Evolutionary conservation across 495 filamentous ascomycete species (phyloP).

Genomic region (Aspergillus wentii): DNA sequence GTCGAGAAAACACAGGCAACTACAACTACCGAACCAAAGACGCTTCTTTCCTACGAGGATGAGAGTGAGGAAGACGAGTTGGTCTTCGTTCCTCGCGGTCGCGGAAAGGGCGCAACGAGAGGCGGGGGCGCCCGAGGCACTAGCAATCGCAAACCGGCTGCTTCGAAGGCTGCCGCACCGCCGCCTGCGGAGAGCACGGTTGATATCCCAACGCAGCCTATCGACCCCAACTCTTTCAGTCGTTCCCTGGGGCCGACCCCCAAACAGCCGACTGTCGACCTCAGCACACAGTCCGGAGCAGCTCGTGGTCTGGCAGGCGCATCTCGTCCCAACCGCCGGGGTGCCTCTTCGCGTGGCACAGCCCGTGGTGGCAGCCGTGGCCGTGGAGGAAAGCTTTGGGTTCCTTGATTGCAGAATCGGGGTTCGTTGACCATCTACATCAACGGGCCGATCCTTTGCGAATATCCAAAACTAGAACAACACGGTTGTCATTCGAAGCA

Average conservation of each 20-base stretch:
- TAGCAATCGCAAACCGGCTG: constrained; percentile 19
- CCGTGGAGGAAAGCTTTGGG: constrained; percentile 51
- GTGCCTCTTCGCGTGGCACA: constrained; percentile 21
- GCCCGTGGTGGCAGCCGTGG: constrained; percentile 36
- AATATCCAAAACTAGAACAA: constrained; percentile 13
- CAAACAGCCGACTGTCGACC: constrained; percentile 28
- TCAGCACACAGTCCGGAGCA: constrained; percentile 32
- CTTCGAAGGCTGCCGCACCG: constrained; percentile 20
- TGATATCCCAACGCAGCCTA: constrained; percentile 46
- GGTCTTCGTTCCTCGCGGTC: constrained; percentile 48
- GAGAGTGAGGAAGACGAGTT: constrained; percentile 57
- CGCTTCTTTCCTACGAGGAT: constrained; percentile 40
- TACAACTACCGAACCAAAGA: constrained; percentile 30
- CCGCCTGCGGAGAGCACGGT: constrained; percentile 23
- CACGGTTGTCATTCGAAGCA: constrained; percentile 17
- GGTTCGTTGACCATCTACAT: constrained; percentile 19
- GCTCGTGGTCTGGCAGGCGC: constrained; percentile 33
- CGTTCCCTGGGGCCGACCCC: constrained; percentile 29
- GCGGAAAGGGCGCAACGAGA: constrained; percentile 34
- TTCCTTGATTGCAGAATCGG: constrained; percentile 36
- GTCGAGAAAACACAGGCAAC: constrained; percentile 37
- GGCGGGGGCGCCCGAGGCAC: constrained; percentile 32
- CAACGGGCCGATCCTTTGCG: constrained; percentile 18
- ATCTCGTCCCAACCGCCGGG: constrained; percentile 33
- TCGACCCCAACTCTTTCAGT: constrained; percentile 53